Conservation (phyloP, 768 basidiomycete genomes). For the Boletus insuetus region DNA sequence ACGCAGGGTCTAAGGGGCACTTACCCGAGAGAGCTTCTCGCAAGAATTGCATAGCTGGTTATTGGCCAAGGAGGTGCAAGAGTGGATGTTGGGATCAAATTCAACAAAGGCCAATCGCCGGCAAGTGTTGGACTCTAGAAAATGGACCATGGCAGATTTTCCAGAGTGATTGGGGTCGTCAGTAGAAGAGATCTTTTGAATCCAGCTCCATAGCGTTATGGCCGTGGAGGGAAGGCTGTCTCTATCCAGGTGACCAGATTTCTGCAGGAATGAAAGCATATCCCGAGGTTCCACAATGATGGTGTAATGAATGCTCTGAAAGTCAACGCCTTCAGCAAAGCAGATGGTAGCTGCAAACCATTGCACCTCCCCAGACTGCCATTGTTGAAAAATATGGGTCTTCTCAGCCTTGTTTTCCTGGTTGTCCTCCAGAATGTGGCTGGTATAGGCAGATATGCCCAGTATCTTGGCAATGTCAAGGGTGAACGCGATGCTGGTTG, state of each 20-base stretch:
- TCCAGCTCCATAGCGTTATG: constrained; percentile 2
- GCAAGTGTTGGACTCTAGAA: not conserved
- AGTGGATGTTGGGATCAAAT: not conserved
- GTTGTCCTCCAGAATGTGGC: not conserved
- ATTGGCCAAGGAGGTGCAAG: not conserved
- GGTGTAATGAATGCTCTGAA: not conserved
- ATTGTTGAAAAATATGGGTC: not conserved
- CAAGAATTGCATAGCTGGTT: not conserved
- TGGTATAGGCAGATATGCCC: not conserved
- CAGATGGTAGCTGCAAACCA: constrained; percentile 4
- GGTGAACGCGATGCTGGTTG: not conserved
- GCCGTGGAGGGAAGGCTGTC: not conserved
- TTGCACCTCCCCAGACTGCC: not conserved
- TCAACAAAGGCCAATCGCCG: not conserved
- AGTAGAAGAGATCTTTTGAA: fast-evolving
- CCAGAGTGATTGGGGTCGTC: not conserved
- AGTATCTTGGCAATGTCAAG: not conserved
- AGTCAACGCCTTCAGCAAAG: constrained; percentile 6
- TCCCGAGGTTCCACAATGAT: not conserved
- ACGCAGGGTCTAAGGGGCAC: not conserved
- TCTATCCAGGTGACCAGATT: constrained; percentile 7
- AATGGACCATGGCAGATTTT: not conserved
- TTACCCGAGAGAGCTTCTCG: not conserved
- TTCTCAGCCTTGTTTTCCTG: constrained; percentile 1
- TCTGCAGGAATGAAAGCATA: constrained; percentile 12